phyloP scores from a whole-genome alignment of 192 early-diverging fungal species.

The Diversispora eburnea region DNA sequence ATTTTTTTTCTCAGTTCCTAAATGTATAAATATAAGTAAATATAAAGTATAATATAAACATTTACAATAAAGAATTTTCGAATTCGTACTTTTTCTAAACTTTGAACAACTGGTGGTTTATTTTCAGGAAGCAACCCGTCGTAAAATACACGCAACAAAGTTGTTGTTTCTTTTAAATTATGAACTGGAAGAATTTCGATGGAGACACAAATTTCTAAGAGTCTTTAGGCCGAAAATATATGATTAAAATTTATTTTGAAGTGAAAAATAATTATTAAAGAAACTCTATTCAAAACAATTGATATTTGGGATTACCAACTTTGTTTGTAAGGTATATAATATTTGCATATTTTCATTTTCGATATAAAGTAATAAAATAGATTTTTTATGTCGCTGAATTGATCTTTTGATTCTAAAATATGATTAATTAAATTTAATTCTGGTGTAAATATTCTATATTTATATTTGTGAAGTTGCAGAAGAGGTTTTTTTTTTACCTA shows the following conservation, averaged over 20 bases:
- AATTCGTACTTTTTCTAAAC: slow-evolving; percentile 6
- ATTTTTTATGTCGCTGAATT: slow-evolving; percentile 6
- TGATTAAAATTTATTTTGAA: no score
- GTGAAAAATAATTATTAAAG: not conserved
- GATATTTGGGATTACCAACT: not conserved
- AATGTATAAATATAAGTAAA: not conserved
- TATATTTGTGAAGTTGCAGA: not conserved
- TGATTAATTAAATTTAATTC: not conserved
- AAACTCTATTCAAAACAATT: not conserved
- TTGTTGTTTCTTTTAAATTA: slow-evolving; percentile 5
- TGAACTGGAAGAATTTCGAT: slow-evolving; percentile 10
- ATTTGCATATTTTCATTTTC: slow-evolving; percentile 2
- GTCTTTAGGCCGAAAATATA: not conserved
- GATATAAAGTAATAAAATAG: slow-evolving; percentile 1
- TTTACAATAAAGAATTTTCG: not conserved
- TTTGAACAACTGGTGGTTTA: not conserved
- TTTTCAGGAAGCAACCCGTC: not conserved
- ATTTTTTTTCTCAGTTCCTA: not conserved
- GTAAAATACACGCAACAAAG: not conserved
- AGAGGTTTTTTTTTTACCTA: not conserved
- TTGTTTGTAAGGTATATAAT: slow-evolving; percentile 14
- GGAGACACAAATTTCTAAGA: not conserved
- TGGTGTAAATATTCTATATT: not conserved
- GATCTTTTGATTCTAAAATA: slow-evolving; percentile 9
- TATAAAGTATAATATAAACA: not conserved